Conservation (phyloP, 768 basidiomycete species). For the Tulasnella sp. region DNA sequence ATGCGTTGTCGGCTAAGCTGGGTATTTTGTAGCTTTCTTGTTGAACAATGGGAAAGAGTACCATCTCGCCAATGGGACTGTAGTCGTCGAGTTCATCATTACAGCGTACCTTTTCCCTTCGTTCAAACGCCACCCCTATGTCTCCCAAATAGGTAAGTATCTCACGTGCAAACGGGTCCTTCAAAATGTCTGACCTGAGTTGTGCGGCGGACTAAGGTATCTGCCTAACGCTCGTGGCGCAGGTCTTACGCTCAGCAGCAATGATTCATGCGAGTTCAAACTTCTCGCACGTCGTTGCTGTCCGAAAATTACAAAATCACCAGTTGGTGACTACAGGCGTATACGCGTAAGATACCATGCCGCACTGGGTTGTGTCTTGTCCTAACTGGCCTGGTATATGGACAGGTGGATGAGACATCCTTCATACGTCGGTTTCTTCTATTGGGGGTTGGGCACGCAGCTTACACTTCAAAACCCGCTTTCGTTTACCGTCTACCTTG, state of each 20-base stretch:
- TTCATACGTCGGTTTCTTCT: conserved; percentile 94
- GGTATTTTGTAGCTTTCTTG: conserved; percentile 56
- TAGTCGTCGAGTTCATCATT: conserved; percentile 67
- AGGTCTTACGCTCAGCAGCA: conserved; percentile 70
- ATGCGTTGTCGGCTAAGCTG: background rate
- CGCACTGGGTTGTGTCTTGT: background rate
- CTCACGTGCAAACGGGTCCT: conserved; percentile 2
- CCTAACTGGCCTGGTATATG: background rate
- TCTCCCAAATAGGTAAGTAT: conserved; percentile 43
- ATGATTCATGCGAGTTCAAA: conserved; percentile 93
- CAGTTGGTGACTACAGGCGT: conserved; percentile 77
- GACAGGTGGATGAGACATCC: conserved; percentile 80
- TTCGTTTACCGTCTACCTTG: conserved; percentile 49
- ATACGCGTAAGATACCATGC: conserved; percentile 52
- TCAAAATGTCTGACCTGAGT: background rate
- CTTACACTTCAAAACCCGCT: conserved; percentile 78
- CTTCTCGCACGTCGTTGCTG: conserved; percentile 83
- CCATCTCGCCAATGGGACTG: conserved; percentile 68
- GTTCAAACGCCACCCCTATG: conserved; percentile 45
- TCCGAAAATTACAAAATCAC: conserved; percentile 59
- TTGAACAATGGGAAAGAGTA: conserved; percentile 82
- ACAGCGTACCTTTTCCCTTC: conserved; percentile 54
- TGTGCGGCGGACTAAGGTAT: conserved; percentile 40
- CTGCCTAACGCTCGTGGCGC: conserved; percentile 50
- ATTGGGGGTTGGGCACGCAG: conserved; percentile 95